Evolutionary conservation across 495 filamentous ascomycete genomes (phyloP), one percentile per base, ranked within the genome.

Genomic region (Aspergillus ellipticus): DNA sequence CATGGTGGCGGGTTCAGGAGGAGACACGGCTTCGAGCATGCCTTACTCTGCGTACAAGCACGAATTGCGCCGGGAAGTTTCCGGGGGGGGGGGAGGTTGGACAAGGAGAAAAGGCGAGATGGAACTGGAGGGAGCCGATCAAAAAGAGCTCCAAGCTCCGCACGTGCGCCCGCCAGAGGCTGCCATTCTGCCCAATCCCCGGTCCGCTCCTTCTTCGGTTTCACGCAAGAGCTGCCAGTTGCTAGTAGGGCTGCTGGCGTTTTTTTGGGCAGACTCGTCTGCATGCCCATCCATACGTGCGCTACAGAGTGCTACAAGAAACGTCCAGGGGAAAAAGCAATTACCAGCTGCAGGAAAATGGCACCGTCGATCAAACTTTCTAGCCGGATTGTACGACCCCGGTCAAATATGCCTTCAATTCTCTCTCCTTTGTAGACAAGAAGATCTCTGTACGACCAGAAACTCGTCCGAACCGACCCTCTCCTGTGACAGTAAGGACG

Each of bases 71-170:
- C 24, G 19, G 42, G 10, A 48, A 24, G 45, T 48, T 22, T 28
- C 45, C 45, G 45, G 17, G 24, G 24, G 24, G 24, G 45, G 45
- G 13, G 20, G 26, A 47, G 42, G 24, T 19, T 13, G 19, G 26
- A 31, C 19, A 22, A 20, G 19, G 26, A 54, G 52, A 47, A 19
- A 41, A 50, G 50, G 42, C 10, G 17, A 37, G 39, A 22, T 41
- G 26, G 51, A 33, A 33, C 26, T n/a, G 16, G 51, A 58, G 20
- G 28, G 59, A 49, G 43, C 58, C 53, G 47, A 28, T 17, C 15
- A 56, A 52, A 28, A 31, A 53, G 47, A 63, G 62, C 62, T 58
- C 54, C 53, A 64, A 67, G 66, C 66, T 67, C 57, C 53, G 61
- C 67, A 70, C 67, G 67, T 70, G 65, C 66, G 28, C 59, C 52